Evolutionary conservation across 192 early-diverging fungal species (phyloP), one percentile per base, ranked within the genome.

Genomic region (Mortierella hygrophila): DNA sequence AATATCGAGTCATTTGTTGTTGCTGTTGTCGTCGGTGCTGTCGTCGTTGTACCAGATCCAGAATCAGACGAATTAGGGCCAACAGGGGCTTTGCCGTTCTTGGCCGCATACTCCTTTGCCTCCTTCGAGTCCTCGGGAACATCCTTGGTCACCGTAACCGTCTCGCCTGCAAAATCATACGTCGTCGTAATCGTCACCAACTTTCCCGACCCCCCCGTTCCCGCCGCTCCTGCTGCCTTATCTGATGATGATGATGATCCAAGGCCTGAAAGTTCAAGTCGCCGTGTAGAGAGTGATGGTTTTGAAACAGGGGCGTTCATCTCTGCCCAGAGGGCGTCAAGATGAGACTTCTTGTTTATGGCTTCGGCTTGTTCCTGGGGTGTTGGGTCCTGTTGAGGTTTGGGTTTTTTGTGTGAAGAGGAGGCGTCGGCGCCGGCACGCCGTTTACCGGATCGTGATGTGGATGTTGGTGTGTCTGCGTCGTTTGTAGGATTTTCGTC

Each of bases 321-420:
- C 52, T 92, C 93, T 38, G 82, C 82, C 93, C 93, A 93, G 13
- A 93, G 75, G 35, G 91, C 89, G 72, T 93, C 92, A 20, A 93
- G 73, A 16, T 75, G 81, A 16, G 72, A 76, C 80, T 90, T 91
- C 47, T 70, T 80, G 11, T 9, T 44, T 20, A 40, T 29, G 7
- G 68, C 78, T 60, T 80, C 68, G 8, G 83, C 75, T 23, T 85
- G 76, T 47, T 65, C 69, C 4, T 72, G 63, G 11, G 42, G 26
- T 26, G 60, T 65, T 32, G 60, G 60, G 10, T 65, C 32, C 18
- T 80, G 44, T 7, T 80, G 60, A 3, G 37, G 21, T 60, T 40
- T 52, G 41, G 49, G 76, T 57, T 38, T 74, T n/a, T 79, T 84
- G 46, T 72, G 23, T 20, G 41, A 10, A 4, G 42, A 42, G 38